Conservation (phyloP, 495 filamentous ascomycete genomes). For the Aspergillus heteromorphus region DNA sequence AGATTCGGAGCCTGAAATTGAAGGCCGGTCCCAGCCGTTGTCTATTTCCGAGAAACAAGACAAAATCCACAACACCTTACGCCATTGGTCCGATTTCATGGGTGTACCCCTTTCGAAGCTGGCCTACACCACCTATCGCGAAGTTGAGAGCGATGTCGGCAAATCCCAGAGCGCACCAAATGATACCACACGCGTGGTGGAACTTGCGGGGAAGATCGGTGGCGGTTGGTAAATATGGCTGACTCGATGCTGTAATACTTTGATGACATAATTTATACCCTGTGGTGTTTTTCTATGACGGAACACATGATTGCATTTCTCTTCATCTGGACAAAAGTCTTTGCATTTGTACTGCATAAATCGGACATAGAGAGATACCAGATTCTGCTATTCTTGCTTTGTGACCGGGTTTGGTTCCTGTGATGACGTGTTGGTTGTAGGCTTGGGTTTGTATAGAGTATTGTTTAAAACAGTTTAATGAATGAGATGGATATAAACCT, state of each 20-base stretch:
- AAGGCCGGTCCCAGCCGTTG: conserved; percentile 6
- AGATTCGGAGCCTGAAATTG: conserved; percentile 32
- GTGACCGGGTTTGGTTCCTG: not conserved
- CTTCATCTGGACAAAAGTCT: not conserved
- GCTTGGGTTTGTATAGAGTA: too few relatives aligned
- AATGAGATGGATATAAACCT: too few relatives aligned
- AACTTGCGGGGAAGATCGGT: conserved; percentile 86
- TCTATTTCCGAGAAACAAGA: conserved; percentile 28
- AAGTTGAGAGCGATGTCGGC: conserved; percentile 92
- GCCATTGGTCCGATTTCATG: conserved; percentile 68
- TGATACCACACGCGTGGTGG: conserved; percentile 77
- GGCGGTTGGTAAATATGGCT: conserved; percentile 76
- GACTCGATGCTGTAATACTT: not conserved
- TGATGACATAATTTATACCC: conserved; percentile 16
- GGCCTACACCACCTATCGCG: conserved; percentile 78
- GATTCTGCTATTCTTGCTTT: not conserved
- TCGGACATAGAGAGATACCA: conserved; percentile 9
- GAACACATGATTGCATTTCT: not conserved
- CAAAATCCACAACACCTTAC: conserved; percentile 51
- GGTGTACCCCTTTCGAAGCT: conserved; percentile 66
- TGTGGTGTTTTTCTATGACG: not conserved
- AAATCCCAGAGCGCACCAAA: conserved; percentile 52
- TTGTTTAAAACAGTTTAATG: too few relatives aligned
- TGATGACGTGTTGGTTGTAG: too few relatives aligned
- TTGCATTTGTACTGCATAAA: conserved; percentile 2